These are phyloP conservation scores for Hibiscus tridactylites DNA, from an alignment of 345 rosid species.

Conservation along the genomic window DNA sequence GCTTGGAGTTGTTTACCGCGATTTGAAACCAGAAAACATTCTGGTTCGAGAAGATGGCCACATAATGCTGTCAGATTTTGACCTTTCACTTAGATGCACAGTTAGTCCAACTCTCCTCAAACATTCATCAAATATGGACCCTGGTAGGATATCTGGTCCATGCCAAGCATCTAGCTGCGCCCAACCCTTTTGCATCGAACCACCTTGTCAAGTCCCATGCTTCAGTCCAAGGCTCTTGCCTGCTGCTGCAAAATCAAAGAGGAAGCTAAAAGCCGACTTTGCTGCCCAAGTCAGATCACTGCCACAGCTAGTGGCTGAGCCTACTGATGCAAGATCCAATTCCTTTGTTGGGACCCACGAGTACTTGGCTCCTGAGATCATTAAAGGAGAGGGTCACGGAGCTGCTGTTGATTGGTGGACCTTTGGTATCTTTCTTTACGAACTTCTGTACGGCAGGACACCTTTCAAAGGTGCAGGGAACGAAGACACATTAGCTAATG, in stretches of 20 bases:
- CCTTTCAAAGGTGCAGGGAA: conserved; percentile 80
- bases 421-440: conserved; percentile 73
- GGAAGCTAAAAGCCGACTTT: conserved; percentile 45
- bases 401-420: conserved; percentile 99
- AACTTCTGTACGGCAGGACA: conserved; percentile 78
- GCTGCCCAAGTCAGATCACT: conserved; percentile 43
- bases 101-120: conserved; percentile 80
- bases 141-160: conserved; percentile 56
- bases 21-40: conserved; percentile 91
- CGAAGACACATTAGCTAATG: conserved; percentile 76
- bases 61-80: conserved; percentile 95
- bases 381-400: conserved; percentile 95
- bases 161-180: conserved; percentile 58
- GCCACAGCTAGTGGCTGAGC: conserved; percentile 95
- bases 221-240: conserved; percentile 78
- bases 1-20: conserved; percentile 90
- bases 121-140: conserved; percentile 36
- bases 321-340: conserved; percentile 86
- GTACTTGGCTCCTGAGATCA: conserved; percentile 92
- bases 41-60: conserved; percentile 97
- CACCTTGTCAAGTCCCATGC: conserved; percentile 75
- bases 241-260: conserved; percentile 42
- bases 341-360: conserved; percentile 95
- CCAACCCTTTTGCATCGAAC: conserved; percentile 69
- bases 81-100: conserved; percentile 73